Conservation (phyloP, 768 basidiomycete genomes). For the Pilatotrama ljubarskyi region DNA sequence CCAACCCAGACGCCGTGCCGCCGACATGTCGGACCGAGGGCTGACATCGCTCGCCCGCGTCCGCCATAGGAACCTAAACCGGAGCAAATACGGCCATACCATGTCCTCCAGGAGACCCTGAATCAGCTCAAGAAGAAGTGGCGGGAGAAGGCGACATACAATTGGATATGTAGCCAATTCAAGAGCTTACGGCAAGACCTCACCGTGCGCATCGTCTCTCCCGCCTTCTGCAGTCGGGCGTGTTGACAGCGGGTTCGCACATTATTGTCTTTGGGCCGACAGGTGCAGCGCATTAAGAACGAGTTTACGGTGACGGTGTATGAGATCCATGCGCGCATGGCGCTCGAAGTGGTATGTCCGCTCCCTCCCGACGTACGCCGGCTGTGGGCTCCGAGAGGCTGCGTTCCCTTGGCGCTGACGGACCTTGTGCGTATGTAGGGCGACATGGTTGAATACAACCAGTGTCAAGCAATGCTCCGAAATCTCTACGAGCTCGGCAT, state of each 20-base stretch:
- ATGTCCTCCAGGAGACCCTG: conserved; percentile 82
- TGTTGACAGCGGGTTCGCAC: conserved; percentile 18
- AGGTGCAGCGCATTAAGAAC: conserved; percentile 99
- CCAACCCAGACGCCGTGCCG: neutral
- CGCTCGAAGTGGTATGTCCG: conserved; percentile 77
- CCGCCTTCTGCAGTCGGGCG: conserved; percentile 11
- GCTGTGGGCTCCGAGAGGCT: neutral
- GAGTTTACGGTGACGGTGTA: conserved; percentile 97
- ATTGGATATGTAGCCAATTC: conserved; percentile 97
- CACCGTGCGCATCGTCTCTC: conserved; percentile 63
- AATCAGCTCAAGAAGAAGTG: conserved; percentile 85
- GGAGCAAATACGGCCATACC: conserved; percentile 88
- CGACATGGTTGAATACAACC: conserved; percentile 99
- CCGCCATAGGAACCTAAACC: conserved; percentile 85
- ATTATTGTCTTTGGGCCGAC: conserved; percentile 19
- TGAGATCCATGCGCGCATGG: conserved; percentile 97
- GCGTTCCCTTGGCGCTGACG: neutral
- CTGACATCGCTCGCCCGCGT: conserved; percentile 3
- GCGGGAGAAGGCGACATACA: conserved; percentile 74
- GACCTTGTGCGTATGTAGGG: conserved; percentile 49
- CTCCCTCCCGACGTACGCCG: conserved; percentile 1
- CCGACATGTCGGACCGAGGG: neutral
- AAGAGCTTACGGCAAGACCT: conserved; percentile 97
- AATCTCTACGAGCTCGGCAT: conserved; percentile 92
- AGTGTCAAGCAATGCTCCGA: conserved; percentile 90